Conservation (phyloP, 2,329 filamentous ascomycete species). For the Sporothrix luriei region DNA sequence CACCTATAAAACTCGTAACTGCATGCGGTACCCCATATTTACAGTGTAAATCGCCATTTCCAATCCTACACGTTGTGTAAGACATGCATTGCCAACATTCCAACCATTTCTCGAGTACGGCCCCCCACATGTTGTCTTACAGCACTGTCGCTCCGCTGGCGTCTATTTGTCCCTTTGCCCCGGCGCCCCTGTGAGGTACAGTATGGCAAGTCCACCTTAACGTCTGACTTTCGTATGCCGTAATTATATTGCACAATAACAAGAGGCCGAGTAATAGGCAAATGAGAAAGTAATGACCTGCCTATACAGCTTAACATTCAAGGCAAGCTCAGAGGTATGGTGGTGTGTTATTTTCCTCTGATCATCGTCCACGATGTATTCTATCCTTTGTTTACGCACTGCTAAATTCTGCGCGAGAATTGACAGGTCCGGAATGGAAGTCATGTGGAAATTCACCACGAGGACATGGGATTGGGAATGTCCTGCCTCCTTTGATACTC, state of each 20-base stretch:
- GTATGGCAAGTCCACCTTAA: background rate
- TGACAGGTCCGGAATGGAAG: background rate
- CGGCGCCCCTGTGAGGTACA: background rate
- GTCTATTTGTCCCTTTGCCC: background rate
- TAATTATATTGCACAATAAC: background rate
- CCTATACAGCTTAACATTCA: too few relatives aligned
- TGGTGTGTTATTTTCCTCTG: too few relatives aligned
- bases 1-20: background rate
- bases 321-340: too few relatives aligned
- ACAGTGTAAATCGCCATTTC: conserved; percentile 21
- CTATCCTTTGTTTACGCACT: conserved; percentile 3
- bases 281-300: background rate
- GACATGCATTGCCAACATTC: conserved; percentile 25
- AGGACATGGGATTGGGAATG: too few relatives aligned
- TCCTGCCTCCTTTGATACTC: too few relatives aligned
- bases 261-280: background rate
- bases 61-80: background rate
- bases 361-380: background rate
- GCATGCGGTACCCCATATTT: conserved; percentile 19
- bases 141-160: background rate
- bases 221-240: background rate
- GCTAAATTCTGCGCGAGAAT: background rate
- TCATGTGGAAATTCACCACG: background rate
- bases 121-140: too few relatives aligned
- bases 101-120: background rate